These are phyloP conservation scores for Suhomyces tanzawaensis DNA, from an alignment of 805 yeast species.

Conservation along the genomic window DNA sequence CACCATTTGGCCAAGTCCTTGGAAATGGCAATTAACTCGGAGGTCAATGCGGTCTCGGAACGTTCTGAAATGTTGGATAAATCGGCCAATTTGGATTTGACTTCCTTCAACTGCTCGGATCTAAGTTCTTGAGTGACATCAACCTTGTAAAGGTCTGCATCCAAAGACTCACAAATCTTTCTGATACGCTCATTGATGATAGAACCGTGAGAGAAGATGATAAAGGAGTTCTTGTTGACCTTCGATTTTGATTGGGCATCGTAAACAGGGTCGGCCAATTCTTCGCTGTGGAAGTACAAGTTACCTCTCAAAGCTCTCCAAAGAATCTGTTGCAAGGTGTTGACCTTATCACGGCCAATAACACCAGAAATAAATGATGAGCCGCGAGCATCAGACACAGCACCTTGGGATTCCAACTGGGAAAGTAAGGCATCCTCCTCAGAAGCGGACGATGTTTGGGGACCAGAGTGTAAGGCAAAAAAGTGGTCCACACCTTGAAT, in stretches of 20 bases:
- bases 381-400: conserved; percentile 21
- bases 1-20: conserved; percentile 76
- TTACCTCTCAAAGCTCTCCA: conserved; percentile 96
- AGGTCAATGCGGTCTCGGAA: conserved; percentile 61
- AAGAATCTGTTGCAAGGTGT: conserved; percentile 71
- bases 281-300: conserved; percentile 70
- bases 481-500: conserved; percentile 37
- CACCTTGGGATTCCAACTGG: conserved; percentile 38
- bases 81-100: conserved; percentile 29
- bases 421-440: conserved; percentile 39
- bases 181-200: conserved; percentile 67
- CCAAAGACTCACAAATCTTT: conserved; percentile 86
- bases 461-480: conserved; percentile 23
- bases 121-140: conserved; percentile 37
- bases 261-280: conserved; percentile 65
- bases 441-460: conserved; percentile 15
- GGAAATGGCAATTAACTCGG: conserved; percentile 79
- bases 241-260: conserved; percentile 56
- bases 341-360: conserved; percentile 66
- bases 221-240: conserved; percentile 76
- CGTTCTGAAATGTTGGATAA: conserved; percentile 34
- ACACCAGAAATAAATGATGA: conserved; percentile 72
- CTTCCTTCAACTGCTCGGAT: conserved; percentile 27
- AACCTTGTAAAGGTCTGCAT: conserved; percentile 70
- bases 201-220: conserved; percentile 89